A percentile compares a stretch with the other conserved stretches of the same genome.
Evolutionary conservation across 2,329 filamentous ascomycete species (phyloP).

Genomic region (Cercospora citrullina): DNA sequence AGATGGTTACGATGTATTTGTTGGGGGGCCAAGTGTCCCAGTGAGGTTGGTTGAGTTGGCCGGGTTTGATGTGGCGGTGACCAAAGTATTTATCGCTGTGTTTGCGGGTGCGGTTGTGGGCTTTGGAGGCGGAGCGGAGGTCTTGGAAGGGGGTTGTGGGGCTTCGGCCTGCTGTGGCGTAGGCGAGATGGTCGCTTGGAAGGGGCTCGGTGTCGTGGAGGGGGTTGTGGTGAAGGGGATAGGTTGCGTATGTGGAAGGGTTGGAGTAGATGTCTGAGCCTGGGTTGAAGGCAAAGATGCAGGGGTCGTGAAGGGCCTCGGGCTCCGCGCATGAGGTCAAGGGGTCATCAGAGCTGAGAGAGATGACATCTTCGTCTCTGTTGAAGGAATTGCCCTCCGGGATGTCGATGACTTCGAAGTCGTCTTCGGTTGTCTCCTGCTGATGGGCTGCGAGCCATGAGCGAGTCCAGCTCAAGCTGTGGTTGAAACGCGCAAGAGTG

Average conservation of each 20-base stretch:
- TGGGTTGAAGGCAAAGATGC: not conserved
- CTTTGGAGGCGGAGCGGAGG: conserved; percentile 23
- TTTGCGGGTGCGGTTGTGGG: conserved; percentile 15
- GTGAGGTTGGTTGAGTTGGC: conserved; percentile 17
- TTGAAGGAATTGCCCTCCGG: not conserved
- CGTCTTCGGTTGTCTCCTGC: not conserved
- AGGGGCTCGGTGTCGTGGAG: not conserved
- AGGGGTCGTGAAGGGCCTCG: not conserved
- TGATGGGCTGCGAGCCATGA: conserved; percentile 10
- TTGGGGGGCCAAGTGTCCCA: not conserved
- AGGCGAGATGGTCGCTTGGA: not conserved
- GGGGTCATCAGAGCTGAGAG: conserved; percentile 19
- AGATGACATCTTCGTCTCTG: conserved; percentile 13
- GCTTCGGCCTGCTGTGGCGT: conserved; percentile 15
- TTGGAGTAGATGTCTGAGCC: not conserved
- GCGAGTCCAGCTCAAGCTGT: conserved; percentile 9
- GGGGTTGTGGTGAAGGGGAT: not conserved
- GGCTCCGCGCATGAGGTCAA: conserved; percentile 5
- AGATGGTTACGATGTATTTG: not conserved
- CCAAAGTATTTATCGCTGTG: conserved; percentile 20
- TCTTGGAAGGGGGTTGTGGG: conserved; percentile 21
- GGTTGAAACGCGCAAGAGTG: not conserved
- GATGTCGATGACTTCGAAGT: conserved; percentile 8
- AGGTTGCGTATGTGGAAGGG: not conserved
- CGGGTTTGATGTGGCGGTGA: conserved; percentile 18